phyloP scores from a whole-genome alignment of 192 early-diverging fungal genomes.

The Coemansia reversa region DNA sequence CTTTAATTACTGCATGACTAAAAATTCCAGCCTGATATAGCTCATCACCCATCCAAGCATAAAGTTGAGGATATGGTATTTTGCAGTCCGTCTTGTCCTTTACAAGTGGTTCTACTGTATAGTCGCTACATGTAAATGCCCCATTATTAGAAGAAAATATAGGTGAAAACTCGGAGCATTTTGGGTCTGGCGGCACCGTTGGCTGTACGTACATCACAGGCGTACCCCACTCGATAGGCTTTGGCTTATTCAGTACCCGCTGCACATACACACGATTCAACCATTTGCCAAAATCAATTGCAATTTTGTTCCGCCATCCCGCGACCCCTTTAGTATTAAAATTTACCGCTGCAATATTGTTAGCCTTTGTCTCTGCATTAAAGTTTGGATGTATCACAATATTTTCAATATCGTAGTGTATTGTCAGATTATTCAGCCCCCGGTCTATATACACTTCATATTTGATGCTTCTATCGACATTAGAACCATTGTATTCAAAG shows the following conservation, averaged over 20 bases:
- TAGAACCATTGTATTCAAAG: conserved; percentile 6
- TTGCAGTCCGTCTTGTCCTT: background rate
- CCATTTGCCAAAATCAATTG: background rate
- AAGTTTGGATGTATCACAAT: conserved; percentile 34
- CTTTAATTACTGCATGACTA: conserved; percentile 9
- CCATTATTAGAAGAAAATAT: background rate
- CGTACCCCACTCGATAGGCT: no score
- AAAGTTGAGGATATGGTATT: conserved; percentile 18
- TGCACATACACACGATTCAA: background rate
- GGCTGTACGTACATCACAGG: no score
- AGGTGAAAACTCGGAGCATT: no score
- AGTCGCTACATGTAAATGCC: background rate
- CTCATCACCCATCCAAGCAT: conserved; percentile 2
- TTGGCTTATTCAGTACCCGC: background rate
- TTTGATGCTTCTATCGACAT: conserved; percentile 7
- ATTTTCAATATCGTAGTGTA: background rate
- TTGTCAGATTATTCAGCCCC: no score
- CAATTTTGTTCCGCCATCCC: conserved; percentile 10
- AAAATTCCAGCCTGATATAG: conserved; percentile 16
- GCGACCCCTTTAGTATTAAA: conserved; percentile 12
- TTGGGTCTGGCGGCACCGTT: no score
- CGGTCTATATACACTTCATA: conserved; percentile 17
- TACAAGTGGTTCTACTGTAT: background rate
- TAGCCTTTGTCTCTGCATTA: conserved; percentile 18
- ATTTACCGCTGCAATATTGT: conserved; percentile 40